Conservation (phyloP, 345 rosid species). For the Populus nigra region DNA sequence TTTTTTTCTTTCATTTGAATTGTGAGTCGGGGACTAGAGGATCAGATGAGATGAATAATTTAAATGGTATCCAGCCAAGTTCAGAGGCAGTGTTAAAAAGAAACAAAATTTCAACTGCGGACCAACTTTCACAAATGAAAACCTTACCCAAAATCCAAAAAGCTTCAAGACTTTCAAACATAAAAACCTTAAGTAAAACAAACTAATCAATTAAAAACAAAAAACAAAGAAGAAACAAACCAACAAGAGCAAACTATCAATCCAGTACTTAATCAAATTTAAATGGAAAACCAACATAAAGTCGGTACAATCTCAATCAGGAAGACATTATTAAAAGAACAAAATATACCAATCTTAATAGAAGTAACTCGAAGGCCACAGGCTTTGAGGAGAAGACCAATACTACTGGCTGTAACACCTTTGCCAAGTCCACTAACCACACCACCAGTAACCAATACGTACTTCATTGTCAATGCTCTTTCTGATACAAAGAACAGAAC, state of each 20-base stretch:
- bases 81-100: neutral
- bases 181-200: neutral
- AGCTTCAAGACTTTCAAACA: neutral
- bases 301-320: neutral
- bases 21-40: neutral
- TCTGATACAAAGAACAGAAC: neutral
- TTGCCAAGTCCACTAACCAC: conserved; percentile 38
- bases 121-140: neutral
- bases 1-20: conserved; percentile 13
- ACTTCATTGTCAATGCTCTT: conserved; percentile 20
- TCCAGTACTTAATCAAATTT: neutral
- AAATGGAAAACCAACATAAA: neutral
- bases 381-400: conserved; percentile 31
- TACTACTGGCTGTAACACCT: conserved; percentile 35
- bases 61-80: neutral
- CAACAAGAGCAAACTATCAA: neutral
- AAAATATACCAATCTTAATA: conserved; percentile 24
- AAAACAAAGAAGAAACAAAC: neutral
- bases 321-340: neutral
- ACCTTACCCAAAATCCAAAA: neutral
- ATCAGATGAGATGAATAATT: neutral
- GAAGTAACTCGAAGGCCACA: conserved; percentile 35
- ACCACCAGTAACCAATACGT: conserved; percentile 33
- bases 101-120: neutral
- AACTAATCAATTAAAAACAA: neutral